These are phyloP conservation scores for Phytophthora cajani DNA, from an alignment of 352 stramenopile genomes.

Conservation along the genomic window DNA sequence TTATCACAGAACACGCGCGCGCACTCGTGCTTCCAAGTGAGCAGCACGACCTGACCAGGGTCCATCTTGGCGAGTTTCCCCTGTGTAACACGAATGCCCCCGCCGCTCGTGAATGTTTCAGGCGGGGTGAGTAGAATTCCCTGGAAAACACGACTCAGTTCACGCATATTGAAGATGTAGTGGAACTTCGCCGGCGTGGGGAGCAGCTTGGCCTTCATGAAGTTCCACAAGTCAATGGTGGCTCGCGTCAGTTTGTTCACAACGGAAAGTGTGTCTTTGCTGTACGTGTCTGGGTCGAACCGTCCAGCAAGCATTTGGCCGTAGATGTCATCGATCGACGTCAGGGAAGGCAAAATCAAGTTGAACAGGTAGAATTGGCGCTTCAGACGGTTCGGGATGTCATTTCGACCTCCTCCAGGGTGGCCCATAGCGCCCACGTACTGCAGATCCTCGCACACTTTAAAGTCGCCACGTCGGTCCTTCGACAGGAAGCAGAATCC, in stretches of 20 bases:
- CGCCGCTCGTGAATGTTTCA: constrained; percentile 94
- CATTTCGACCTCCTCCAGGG: constrained; percentile 96
- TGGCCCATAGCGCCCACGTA: constrained; percentile 99
- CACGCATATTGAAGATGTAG: constrained; percentile 99
- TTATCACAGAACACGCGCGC: constrained; percentile 98
- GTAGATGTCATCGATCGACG: constrained; percentile 99
- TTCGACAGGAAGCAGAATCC: constrained; percentile 99
- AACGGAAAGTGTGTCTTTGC: constrained; percentile 82
- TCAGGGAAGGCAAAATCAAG: constrained; percentile 96
- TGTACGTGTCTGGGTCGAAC: constrained; percentile 92
- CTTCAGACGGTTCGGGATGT: constrained; percentile 99
- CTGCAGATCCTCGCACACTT: constrained; percentile 97
- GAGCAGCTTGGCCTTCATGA: constrained; percentile 97
- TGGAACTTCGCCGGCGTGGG: constrained; percentile 98
- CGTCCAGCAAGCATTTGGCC: constrained; percentile 97
- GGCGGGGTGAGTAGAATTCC: constrained; percentile 96
- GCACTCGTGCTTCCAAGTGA: constrained; percentile 98
- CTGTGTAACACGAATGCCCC: constrained; percentile 82
- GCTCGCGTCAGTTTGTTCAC: constrained; percentile 95
- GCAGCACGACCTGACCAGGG: constrained; percentile 91
- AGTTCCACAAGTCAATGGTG: constrained; percentile 97
- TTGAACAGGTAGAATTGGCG: constrained; percentile 99
- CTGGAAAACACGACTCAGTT: constrained; percentile 98
- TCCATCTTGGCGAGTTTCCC: constrained; percentile 92
- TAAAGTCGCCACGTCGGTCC: constrained; percentile 98